Base-by-base conservation (phyloP, 176 grass and related monocot genomes). In the Carex myosuroides region DNA sequence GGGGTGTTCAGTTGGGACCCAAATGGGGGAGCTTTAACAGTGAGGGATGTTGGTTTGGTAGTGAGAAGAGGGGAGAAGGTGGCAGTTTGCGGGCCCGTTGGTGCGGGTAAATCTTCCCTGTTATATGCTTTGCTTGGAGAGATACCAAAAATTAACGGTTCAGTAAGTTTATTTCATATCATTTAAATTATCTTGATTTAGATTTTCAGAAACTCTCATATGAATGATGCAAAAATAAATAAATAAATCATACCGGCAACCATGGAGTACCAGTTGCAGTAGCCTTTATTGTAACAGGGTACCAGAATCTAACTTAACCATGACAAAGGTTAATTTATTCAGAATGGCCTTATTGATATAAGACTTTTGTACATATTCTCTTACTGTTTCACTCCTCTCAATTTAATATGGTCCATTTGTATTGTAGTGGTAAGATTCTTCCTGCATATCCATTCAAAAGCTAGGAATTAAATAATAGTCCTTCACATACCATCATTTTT, bases 51-150 rank as follows among this genome's bases (percentile, higher is more conserved):
- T 55, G 85, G 87, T 78, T 87, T 98, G 52, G 69, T 14, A 29
- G 79, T 94, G 41, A 48, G 18, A 1, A 82, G 61, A 85, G 95
- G 89, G 82, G 87, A 94, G 79, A 98, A 94, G 53, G 87, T 94
- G 24, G 91, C 92, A 3, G 63, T 98, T 60, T 98, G 95, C 22
- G 95, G 95, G 3, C 86, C 92, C 2, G 95, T 98, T 83, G 91
- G 95, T 72, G 92, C 92, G 18, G 95, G 91, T 65, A 98, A 98
- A 88, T 94, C 95, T 32, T 94, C 95, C 13, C 75, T 98, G 11
- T 70, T 98, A 12, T 81, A 80, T 87, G 88, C 95, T 54, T 90
- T 98, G 63, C 95, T 98, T 70, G 91, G 91, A 62, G 92, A 98
- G 85, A 94, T 94, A 86, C 90, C 92, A 73, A 93, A 87, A 79